These are phyloP conservation scores for Geosmithia putterillii DNA, from an alignment of 2,329 filamentous ascomycete species.

Conservation along the genomic window DNA sequence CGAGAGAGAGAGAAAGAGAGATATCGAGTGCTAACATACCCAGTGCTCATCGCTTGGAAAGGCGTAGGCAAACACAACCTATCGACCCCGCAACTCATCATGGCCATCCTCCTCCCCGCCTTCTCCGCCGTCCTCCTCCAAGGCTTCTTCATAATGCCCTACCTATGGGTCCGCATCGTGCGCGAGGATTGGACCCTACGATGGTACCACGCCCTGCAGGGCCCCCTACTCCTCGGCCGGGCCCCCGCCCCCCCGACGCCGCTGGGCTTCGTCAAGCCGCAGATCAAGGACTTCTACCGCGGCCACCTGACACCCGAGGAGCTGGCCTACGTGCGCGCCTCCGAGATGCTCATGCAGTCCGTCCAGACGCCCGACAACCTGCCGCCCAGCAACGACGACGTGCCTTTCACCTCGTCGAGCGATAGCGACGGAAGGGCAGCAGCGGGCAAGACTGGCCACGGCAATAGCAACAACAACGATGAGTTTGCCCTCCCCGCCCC, in stretches of 20 bases:
- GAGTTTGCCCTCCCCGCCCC: neutral
- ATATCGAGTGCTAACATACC: slow-evolving; percentile 2
- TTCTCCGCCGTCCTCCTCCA: slow-evolving; percentile 27
- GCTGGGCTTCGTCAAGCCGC: slow-evolving; percentile 25
- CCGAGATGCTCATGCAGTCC: slow-evolving; percentile 8
- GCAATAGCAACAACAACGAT: neutral
- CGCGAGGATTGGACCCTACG: slow-evolving; percentile 37
- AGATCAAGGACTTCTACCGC: slow-evolving; percentile 34
- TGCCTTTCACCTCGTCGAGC: no score
- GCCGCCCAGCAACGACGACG: slow-evolving; percentile 5
- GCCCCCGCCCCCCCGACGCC: slow-evolving; percentile 20
- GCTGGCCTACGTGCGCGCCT: slow-evolving; percentile 22
- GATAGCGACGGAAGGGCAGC: no score
- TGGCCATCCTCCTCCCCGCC: slow-evolving; percentile 30
- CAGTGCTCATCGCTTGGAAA: slow-evolving; percentile 40
- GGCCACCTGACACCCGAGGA: slow-evolving; percentile 34
- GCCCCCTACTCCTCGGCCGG: slow-evolving; percentile 31
- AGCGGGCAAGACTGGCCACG: no score
- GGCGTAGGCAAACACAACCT: slow-evolving; percentile 11
- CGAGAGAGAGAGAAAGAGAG: no score
- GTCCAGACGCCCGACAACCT: slow-evolving; percentile 3
- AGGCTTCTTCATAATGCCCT: slow-evolving; percentile 37
- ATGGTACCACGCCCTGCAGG: slow-evolving; percentile 32
- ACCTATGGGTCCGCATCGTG: slow-evolving; percentile 34
- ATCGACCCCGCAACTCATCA: slow-evolving; percentile 11